phyloP scores from a whole-genome alignment of 1,139 yeast genomes.

The Geotrichum bryndzae region DNA sequence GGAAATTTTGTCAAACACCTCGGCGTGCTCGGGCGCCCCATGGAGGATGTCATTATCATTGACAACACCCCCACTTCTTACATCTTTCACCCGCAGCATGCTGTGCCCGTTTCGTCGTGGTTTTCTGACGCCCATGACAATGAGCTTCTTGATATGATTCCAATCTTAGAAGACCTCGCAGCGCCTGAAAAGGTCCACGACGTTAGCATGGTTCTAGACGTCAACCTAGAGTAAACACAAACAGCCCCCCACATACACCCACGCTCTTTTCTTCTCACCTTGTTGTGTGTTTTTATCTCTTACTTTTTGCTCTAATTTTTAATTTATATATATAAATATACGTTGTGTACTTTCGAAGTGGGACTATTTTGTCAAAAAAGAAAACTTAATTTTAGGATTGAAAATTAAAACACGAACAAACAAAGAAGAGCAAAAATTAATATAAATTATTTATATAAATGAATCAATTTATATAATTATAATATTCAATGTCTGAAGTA shows the following conservation, averaged over 20 bases:
- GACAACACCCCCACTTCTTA: slow-evolving; percentile 98
- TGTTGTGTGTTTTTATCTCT: not conserved
- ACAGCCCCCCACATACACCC: not conserved
- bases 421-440: too few species aligned
- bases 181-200: slow-evolving; percentile 57
- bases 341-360: not conserved
- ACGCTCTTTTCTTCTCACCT: not conserved
- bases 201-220: slow-evolving; percentile 78
- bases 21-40: slow-evolving; percentile 89
- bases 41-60: slow-evolving; percentile 76
- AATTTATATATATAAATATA: too few species aligned
- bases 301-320: not conserved
- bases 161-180: slow-evolving; percentile 81
- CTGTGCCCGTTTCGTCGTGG: slow-evolving; percentile 96
- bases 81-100: slow-evolving; percentile 94
- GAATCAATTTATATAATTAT: too few species aligned
- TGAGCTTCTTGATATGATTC: slow-evolving; percentile 84
- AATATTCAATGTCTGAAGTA: too few species aligned
- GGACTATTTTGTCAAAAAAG: too few species aligned
- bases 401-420: too few species aligned
- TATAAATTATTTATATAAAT: too few species aligned
- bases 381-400: too few species aligned
- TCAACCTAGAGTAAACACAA: slow-evolving; percentile 27
- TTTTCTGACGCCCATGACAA: slow-evolving; percentile 97
- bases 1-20: slow-evolving; percentile 93